Evolutionary conservation across 257 asterid genomes (phyloP), one percentile per base, ranked within the genome.

Genomic region (Capsicum pubescens): DNA sequence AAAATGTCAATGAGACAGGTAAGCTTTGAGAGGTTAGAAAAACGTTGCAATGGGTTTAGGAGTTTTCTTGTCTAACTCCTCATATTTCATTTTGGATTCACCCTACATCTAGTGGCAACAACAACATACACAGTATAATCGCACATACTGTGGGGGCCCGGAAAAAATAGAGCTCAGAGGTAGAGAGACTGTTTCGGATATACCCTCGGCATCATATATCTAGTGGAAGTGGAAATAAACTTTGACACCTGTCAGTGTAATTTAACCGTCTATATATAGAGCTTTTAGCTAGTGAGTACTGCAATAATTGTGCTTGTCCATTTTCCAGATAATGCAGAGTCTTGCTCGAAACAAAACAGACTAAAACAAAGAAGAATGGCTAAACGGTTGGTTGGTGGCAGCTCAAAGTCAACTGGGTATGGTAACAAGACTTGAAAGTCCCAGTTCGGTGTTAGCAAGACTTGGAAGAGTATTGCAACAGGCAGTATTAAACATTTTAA

Each of bases 291-390:
- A 39, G 35, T 70, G 12, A 14, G 42, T 4, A 6, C 21, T 8
- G 68, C 8, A 12, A 67, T n/a, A 56, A 52, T 54, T 52, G 71
- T 66, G 36, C 4, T 64, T 11, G 81, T 11, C 87, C 32, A 69
- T 76, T 86, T 48, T 79, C 19, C 82, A 81, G 93, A 83, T 77
- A 88, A 69, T 79, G 60, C 84, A 16, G 85, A 81, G 9, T 69
- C 86, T 46, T 67, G 86, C 79, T 82, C 87, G 17, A 92, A 88
- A 61, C 83, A 67, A 87, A 87, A 81, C 82, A 94, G 87, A 89
- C 66, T 84, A 46, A 93, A 84, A 90, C 89, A 86, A 84, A 93
- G 94, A 85, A 91, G 98, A 88, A 88, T 87, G 82, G 72, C 87
- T n/a, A 93, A 92, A 91, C 90, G 88, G 84, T 55, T 89, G 89